These are phyloP conservation scores for Penium margaritaceum DNA, from an alignment of 139 green algal genomes.

Conservation along the genomic window DNA sequence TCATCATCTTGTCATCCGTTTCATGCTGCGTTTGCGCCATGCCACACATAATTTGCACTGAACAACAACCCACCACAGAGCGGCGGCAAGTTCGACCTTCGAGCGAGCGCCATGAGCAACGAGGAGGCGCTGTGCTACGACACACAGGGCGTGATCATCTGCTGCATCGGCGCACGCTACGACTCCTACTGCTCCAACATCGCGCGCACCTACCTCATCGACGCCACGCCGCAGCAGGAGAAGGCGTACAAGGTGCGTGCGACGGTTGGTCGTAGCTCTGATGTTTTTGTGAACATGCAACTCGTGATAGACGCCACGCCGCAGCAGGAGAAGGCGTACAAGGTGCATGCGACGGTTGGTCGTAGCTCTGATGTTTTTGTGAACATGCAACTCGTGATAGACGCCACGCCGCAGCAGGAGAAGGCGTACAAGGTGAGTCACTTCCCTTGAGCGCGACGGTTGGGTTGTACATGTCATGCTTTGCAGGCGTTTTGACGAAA, in stretches of 20 bases:
- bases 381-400: too few relatives aligned
- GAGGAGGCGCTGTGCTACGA: slow-evolving; percentile 59
- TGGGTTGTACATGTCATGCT: too few relatives aligned
- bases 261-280: too few relatives aligned
- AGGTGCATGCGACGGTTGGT: too few relatives aligned
- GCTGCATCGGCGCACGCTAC: slow-evolving; percentile 71
- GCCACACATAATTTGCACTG: too few relatives aligned
- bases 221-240: slow-evolving; percentile 72
- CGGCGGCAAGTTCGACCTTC: slow-evolving; percentile 60
- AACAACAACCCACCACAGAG: slow-evolving; percentile 54
- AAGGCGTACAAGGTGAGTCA: slow-evolving; percentile 40
- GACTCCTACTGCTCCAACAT: slow-evolving; percentile 88
- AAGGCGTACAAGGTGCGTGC: slow-evolving; percentile 39
- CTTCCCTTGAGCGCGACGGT: too few relatives aligned
- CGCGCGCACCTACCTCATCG: slow-evolving; percentile 75
- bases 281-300: too few relatives aligned
- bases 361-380: too few relatives aligned
- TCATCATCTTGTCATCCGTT: too few relatives aligned
- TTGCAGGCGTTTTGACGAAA: too few relatives aligned
- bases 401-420: too few relatives aligned
- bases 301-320: slow-evolving; percentile 81
- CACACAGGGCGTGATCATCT: slow-evolving; percentile 60
- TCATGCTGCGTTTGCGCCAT: too few relatives aligned
- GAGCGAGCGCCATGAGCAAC: slow-evolving; percentile 49
- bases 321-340: slow-evolving; percentile 57